A percentile compares a stretch with the other conserved stretches of the same genome.
Evolutionary conservation across 2,329 filamentous ascomycete genomes (phyloP).

Genomic region (Neonectria magnoliae): DNA sequence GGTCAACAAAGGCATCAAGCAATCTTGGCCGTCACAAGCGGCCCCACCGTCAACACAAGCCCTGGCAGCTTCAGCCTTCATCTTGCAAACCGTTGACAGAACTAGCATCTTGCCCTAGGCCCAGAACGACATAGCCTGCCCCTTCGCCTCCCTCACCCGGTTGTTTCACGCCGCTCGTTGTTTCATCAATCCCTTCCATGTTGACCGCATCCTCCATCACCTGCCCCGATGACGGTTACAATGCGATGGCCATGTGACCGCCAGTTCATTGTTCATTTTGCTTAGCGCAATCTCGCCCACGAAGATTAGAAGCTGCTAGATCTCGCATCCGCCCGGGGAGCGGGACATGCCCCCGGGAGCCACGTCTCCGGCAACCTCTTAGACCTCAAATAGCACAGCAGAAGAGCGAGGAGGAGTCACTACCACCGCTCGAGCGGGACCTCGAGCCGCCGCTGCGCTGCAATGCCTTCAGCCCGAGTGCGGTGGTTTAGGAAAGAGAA

Average conservation of each 20-base stretch:
- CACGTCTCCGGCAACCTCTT: not conserved
- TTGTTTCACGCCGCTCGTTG: constrained; percentile 33
- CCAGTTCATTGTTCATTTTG: not conserved
- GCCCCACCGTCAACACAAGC: constrained; percentile 13
- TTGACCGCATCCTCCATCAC: not conserved
- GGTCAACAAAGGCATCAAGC: not conserved
- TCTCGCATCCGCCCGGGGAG: not conserved
- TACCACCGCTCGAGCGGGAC: constrained; percentile 17
- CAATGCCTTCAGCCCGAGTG: not conserved
- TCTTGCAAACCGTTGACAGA: constrained; percentile 13
- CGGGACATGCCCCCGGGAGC: not conserved
- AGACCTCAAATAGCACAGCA: not conserved
- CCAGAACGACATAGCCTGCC: constrained; percentile 21
- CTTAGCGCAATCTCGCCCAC: constrained; percentile 6
- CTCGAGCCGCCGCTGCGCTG: constrained; percentile 13
- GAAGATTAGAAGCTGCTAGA: not conserved
- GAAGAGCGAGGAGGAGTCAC: not conserved
- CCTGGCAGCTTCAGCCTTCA: constrained; percentile 17
- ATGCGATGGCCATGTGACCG: constrained; percentile 3
- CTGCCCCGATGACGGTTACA: constrained; percentile 3
- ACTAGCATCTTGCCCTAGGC: constrained; percentile 26
- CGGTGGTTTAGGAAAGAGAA: constrained; percentile 16
- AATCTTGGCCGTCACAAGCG: not conserved
- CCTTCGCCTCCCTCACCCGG: constrained; percentile 25
- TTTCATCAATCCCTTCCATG: constrained; percentile 18